Conservation (phyloP, 2,329 filamentous ascomycete genomes). For the Aspergillus versicolor region DNA sequence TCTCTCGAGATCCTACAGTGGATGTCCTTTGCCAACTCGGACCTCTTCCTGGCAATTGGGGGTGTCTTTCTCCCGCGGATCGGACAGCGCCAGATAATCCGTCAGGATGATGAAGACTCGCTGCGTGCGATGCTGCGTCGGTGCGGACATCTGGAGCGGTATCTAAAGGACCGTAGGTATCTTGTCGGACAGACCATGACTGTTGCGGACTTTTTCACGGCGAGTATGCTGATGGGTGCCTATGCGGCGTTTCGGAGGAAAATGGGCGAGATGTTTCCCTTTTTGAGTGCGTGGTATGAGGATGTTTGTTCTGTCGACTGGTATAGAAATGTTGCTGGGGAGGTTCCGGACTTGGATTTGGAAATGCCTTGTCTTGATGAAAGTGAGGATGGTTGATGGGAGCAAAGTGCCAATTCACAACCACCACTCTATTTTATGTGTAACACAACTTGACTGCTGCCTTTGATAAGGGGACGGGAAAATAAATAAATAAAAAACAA, state of each 20-base stretch:
- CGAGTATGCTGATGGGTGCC: background rate
- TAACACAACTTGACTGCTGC: too few relatives aligned
- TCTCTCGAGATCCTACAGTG: conserved; percentile 12
- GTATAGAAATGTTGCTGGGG: background rate
- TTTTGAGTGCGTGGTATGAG: background rate
- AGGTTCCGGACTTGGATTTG: background rate
- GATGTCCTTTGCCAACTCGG: conserved; percentile 14
- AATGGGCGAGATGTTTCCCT: background rate
- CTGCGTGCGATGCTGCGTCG: background rate
- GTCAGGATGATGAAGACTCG: background rate
- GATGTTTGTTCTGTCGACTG: background rate
- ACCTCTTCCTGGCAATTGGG: background rate
- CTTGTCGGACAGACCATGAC: background rate
- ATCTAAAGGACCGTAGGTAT: background rate
- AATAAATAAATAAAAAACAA: too few relatives aligned
- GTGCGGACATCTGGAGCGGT: background rate
- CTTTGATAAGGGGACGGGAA: too few relatives aligned
- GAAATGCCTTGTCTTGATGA: too few relatives aligned
- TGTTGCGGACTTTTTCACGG: background rate
- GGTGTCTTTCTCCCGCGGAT: background rate
- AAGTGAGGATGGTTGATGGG: too few relatives aligned
- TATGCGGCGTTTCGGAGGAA: background rate
- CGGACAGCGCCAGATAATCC: background rate
- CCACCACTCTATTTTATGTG: too few relatives aligned
- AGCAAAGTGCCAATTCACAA: too few relatives aligned